Base-by-base conservation (phyloP, 192 early-diverging fungal species). In the Coemansia sp. region DNA sequence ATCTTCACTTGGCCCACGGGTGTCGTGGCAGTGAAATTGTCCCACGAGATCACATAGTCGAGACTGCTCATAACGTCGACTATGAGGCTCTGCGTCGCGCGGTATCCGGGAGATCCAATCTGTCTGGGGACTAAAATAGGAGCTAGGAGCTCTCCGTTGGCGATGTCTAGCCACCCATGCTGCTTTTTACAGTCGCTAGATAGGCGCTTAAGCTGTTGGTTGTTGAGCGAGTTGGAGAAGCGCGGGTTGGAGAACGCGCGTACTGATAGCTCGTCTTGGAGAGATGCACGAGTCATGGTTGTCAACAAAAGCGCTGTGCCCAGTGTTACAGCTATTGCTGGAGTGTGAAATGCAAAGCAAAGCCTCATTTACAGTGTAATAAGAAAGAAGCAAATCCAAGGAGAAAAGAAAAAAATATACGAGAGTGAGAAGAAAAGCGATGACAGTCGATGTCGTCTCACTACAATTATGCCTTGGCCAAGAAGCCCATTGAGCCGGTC, bases 81-180 rank as follows among this genome's bases (percentile, higher is more conserved):
- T 51, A 97, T 88, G 58, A 87, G 90, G 0, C 87, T 46, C 53
- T 91, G 91, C 3, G 94, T 92, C 23, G 82, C 74, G 1, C 46
- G 53, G 70, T 95, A 92, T 26, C 79, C 85, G 23, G 83, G 82
- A 8, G 93, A 90, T 28, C 93, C 93, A 42, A 91, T 85, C 23
- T 92, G 87, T n/a, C 95, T 83, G 26, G 89, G 85, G 13, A 94
- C 84, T 21, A 97, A 83, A 4, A 97, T 70, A 6, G 92, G 91
- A 2, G 85, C 66, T 3, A 95, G 66, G 14, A 90, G 71, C 16
- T 84, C 76, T 13, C 91, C 90, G 20, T 83, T 69, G 6, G 64
- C 28, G 20, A 76, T 81, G 56, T 72, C 73, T 4, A 81, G 66
- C 73, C 79, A 76, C 9, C 33, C 36, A 18, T 57, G 57, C 50